Base-by-base conservation (phyloP, 2,329 filamentous ascomycete genomes). In the Talaromyces atroroseus region DNA sequence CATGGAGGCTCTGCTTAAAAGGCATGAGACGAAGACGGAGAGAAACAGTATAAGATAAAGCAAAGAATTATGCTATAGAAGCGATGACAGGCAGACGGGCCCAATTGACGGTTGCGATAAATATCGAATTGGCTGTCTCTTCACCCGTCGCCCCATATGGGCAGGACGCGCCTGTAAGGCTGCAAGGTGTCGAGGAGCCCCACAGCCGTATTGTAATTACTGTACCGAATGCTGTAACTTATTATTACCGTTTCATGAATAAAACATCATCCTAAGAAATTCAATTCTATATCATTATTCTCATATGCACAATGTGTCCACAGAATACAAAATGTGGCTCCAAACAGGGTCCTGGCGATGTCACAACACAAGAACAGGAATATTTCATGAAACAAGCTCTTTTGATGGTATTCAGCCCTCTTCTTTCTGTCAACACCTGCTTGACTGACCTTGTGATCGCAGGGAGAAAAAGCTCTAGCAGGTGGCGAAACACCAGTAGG, bases 401-500 rank as follows among this genome's bases (percentile, higher is more conserved):
- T 63, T 81, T 85, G 63, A 95, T 96, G 90, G 89, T 92, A 76
- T 57, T 42, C 44, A 16, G 12, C 24, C 53, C 20, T 40, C 5
- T 46, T 3, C 21, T 54, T 32, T 23, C 10, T 16, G n/a, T n/a
- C 20, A 16, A 6, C 3, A 0, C 14, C n/a, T 6, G 2, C 8
- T 32, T 12, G 7, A 16, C 46, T 49, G 24, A 49, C 6, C 21
- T 5, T 16, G 16, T 2, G 5, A 29, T 12, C 40, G 40, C 56
- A 95, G 90, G 94, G 91, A 58, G 87, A 92, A 66, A 82, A 90
- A 62, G 94, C 95, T 21, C 83, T 99, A 49, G 78, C 78, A 63
- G 89, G 84, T 60, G 92, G 95, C 64, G 94, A 99, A 76, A 97
- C 95, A 1, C 94, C 94, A 1, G 94, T 99, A 20, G 95, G 94